These are phyloP conservation scores for Syncephalastrum monosporum DNA, from an alignment of 371 early-diverging fungal genomes.

Conservation along the genomic window DNA sequence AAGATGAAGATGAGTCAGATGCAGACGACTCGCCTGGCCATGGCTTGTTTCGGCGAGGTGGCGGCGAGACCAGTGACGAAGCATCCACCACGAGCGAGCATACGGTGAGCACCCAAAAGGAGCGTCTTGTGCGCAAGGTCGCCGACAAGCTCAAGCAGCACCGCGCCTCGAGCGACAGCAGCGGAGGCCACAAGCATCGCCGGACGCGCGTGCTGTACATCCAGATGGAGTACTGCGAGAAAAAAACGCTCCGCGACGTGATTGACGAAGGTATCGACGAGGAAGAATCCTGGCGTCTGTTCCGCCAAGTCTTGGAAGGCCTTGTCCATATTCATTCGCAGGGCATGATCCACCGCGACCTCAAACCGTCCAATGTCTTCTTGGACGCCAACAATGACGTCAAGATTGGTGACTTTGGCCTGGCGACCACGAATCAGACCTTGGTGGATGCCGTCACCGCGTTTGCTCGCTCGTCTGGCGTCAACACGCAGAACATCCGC, in stretches of 20 bases:
- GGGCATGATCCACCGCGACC: constrained; percentile 96
- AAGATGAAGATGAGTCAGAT: constrained; percentile 31
- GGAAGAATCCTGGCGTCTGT: constrained; percentile 68
- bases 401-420: constrained; percentile 98
- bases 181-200: constrained; percentile 20
- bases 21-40: constrained; percentile 19
- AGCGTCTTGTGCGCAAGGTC: constrained; percentile 9
- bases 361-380: constrained; percentile 97
- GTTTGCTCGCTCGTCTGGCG: constrained; percentile 14
- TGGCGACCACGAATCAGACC: constrained; percentile 78
- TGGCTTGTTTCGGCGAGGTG: constrained; percentile 37
- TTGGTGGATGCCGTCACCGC: constrained; percentile 47
- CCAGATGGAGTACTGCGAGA: constrained; percentile 98
- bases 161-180: constrained; percentile 11
- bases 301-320: constrained; percentile 85
- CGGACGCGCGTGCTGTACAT: constrained; percentile 78
- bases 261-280: constrained; percentile 81
- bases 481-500: background rate
- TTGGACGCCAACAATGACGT: constrained; percentile 87
- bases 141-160: constrained; percentile 14
- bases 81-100: constrained; percentile 9
- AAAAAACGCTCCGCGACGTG: constrained; percentile 85
- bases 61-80: constrained; percentile 3
- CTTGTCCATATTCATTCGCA: constrained; percentile 82
- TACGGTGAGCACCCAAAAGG: constrained; percentile 7